Evolutionary conservation across 208 protist genomes (phyloP), one percentile per base, ranked within the genome.

Genomic region (Trypanosoma theileri): DNA sequence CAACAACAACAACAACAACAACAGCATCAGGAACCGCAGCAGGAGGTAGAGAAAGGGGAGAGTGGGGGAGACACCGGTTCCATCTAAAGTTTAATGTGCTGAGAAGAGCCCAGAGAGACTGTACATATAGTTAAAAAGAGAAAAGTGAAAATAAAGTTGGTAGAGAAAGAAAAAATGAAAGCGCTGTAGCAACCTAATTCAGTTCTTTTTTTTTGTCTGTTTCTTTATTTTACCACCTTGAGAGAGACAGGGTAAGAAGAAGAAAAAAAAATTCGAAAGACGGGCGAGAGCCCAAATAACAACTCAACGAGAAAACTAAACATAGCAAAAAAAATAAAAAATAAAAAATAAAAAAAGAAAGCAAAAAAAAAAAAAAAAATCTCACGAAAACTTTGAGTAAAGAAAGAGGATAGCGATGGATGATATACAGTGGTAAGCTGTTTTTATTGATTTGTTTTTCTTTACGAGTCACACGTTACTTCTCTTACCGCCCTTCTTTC

Each of bases 391-490:
- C 44, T 14, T 48, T 26, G 41, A 40, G 51, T 55, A 24, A 11
- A 24, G 51, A 24, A 24, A 22, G 24, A 55, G 19, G 51, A 13
- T 48, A 48, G 2, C 16, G 16, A n/a, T 48, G 44, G 44, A n/a
- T n/a, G 44, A 11, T 48, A 48, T 48, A 48, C 2, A n/a, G 44
- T 48, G 16, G 16, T 48, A 48, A 48, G 10, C 44, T 48, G 44
- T 17, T 17, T 48, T 48, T 35, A 35, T 35, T 35, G 28, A 35
- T 35, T 41, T 59, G 24, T 59, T 59, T 59, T 59, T 59, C 10
- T 48, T 17, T 1, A 48, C 16, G 16, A 17, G 44, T 9, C 16
- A 17, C 44, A 48, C 16, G 10, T 17, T 19, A 59, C 26, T 14
- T 59, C 6, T 0, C 26, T 13, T 59, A 8, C 26, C 26, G 6